Base-by-base conservation (phyloP, 495 filamentous ascomycete species). In the Xylaria curta region DNA sequence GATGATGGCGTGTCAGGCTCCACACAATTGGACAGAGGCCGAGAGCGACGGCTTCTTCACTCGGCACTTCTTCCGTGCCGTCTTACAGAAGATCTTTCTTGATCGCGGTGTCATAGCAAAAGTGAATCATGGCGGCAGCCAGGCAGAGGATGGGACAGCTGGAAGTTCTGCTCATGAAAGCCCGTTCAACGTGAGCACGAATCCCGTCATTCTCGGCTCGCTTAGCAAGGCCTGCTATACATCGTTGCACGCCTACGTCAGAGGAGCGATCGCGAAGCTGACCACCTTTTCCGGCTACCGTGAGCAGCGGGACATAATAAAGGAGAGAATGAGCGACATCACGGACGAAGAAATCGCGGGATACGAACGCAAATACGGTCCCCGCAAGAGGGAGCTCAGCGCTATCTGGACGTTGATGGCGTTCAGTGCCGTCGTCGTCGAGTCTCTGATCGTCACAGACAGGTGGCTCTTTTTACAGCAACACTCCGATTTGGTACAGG, bases 1-100 rank as follows among this genome's bases (percentile, higher is more conserved):
- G 33, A 96, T 97, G 88, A 97, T 98, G 96, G 95, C 94, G 42
- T 92, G 95, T 17, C 96, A 99, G 82, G 96, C 96, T 1, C 94
- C 95, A 0, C 86, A 91, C 56, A 98, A 98, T 79, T 99, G 96
- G 96, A 93, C 91, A 10, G 80, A 82, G 17, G 84, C 85, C 26
- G 93, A 97, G 56, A 96, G 92, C 79, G 92, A 94, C 38, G 83
- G 82, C 3, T 98, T 98, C 83, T 98, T 98, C 82, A 96, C 91
- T 1, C 87, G 96, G 6, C 96, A 99, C 77, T 97, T 94, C 81
- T 99, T 93, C 83, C 92, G 96, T 31, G 93, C 94, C 1, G 87
- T 99, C 2, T 84, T 98, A 19, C 97, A 99, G 81, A 91, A 91
- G 38, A 90, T 99, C 15, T 94, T 99, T 67, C 84, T 97, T 0